A percentile compares a stretch with the other conserved stretches of the same genome.
Conservation (phyloP, 345 rosid species). For the Crucihimalaya himalaica region DNA sequence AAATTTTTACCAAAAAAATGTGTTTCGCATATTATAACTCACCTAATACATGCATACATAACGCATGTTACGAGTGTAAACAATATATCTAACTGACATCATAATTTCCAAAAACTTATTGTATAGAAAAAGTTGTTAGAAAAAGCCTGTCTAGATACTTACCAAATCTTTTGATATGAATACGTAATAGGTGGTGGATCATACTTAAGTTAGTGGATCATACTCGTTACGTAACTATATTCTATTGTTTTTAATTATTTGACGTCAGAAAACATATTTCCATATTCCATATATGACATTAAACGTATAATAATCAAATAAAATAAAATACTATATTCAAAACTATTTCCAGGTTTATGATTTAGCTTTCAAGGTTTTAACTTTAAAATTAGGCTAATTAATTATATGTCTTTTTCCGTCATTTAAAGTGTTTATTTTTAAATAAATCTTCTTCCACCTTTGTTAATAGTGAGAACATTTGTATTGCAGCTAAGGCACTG, state of each 20-base stretch:
- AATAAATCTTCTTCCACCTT: neutral
- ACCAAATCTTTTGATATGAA: conserved; percentile 20
- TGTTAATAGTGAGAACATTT: neutral
- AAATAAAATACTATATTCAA: no score
- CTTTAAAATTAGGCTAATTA: neutral
- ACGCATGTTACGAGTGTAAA: conserved; percentile 6
- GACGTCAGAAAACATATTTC: conserved; percentile 6
- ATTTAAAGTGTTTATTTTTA: neutral
- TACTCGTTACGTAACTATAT: conserved; percentile 26
- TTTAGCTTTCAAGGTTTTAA: no score
- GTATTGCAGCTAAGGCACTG: conserved; percentile 67
- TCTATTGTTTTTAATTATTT: neutral
- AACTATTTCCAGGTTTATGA: no score
- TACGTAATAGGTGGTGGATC: conserved; percentile 30
- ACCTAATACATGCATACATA: neutral
- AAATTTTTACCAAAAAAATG: neutral
- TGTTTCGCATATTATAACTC: neutral
- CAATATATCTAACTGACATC: conserved; percentile 8
- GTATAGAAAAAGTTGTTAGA: neutral
- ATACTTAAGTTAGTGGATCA: conserved; percentile 34
- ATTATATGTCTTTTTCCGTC: neutral
- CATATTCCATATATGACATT: neutral
- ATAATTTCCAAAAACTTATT: conserved; percentile 6
- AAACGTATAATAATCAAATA: neutral
- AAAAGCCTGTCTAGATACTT: conserved; percentile 25